Percentiles rank a stretch among this genome's conserved stretches.
Evolutionary conservation across 805 yeast genomes (phyloP).

Genomic region (Ogataea ramenticola): DNA sequence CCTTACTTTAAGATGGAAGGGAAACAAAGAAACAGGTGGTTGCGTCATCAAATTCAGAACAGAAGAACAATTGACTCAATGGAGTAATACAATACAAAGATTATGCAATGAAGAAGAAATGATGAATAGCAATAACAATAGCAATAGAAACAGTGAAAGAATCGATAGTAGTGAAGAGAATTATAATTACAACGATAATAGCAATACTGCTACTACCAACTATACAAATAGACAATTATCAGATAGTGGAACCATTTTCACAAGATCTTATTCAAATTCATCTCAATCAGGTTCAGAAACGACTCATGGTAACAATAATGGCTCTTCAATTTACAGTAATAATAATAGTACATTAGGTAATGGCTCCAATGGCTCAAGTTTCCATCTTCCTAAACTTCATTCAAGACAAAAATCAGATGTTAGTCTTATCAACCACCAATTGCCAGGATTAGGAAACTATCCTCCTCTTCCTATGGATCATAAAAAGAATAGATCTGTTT

Average conservation of each 20-base stretch:
- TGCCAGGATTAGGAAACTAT: not conserved
- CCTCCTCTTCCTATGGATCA: conserved; percentile 2
- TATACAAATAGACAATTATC: conserved; percentile 1
- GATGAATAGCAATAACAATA: conserved; percentile 7
- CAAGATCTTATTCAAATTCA: conserved; percentile 17
- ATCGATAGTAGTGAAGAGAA: conserved; percentile 1
- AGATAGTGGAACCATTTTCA: conserved; percentile 11
- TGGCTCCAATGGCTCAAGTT: not conserved
- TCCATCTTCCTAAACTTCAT: not conserved
- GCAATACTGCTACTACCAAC: not conserved
- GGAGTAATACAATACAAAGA: conserved; percentile 63
- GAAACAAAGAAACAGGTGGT: conserved; percentile 78
- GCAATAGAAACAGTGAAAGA: not conserved
- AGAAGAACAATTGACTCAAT: conserved; percentile 76
- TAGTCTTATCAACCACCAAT: conserved; percentile 3
- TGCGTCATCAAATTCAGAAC: conserved; percentile 75
- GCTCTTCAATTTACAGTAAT: too few relatives aligned
- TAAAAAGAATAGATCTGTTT: conserved; percentile 25
- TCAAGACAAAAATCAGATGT: conserved; percentile 6
- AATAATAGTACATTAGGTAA: too few relatives aligned
- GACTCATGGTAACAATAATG: not conserved
- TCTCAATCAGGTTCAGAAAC: conserved; percentile 8
- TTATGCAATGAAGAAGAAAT: conserved; percentile 29
- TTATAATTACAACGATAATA: not conserved
- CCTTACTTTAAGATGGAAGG: conserved; percentile 71